Evolutionary conservation across 176 grass and related monocot species (phyloP).

Genomic region (Paspalum notatum): DNA sequence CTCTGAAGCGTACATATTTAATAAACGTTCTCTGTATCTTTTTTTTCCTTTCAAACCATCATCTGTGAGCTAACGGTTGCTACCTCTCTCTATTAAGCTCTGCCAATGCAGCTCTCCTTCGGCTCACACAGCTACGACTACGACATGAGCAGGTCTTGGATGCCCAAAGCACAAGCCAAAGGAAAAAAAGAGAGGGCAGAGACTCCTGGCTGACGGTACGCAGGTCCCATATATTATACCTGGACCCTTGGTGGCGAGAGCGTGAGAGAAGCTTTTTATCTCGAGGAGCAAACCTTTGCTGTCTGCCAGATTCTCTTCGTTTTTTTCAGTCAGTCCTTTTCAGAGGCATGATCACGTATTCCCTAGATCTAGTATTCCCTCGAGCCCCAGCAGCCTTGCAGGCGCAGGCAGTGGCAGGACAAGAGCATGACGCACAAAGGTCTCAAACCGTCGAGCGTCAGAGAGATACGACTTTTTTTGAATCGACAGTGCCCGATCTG

Average conservation of each 20-base stretch:
- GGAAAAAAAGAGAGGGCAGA: background rate
- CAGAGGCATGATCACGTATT: slow-evolving; percentile 31
- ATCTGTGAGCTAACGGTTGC: too few relatives aligned
- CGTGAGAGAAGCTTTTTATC: slow-evolving; percentile 38
- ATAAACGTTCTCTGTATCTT: too few relatives aligned
- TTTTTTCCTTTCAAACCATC: too few relatives aligned
- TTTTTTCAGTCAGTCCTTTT: slow-evolving; percentile 43
- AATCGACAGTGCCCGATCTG: background rate
- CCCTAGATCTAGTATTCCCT: background rate
- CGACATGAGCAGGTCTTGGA: background rate
- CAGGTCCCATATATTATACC: slow-evolving; percentile 2
- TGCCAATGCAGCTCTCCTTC: background rate
- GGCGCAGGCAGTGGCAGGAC: background rate
- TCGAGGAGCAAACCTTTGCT: background rate
- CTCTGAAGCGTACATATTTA: too few relatives aligned
- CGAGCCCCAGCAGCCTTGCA: background rate
- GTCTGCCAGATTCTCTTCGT: slow-evolving; percentile 27
- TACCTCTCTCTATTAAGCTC: too few relatives aligned
- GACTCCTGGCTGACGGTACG: background rate
- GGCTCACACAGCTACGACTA: background rate
- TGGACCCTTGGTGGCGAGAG: background rate
- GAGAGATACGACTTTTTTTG: background rate
- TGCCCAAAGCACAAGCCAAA: background rate
- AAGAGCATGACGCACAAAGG: background rate
- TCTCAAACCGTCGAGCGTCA: background rate